Percentiles rank a stretch among this genome's conserved stretches.
Evolutionary conservation across 2,329 filamentous ascomycete species (phyloP).

Genomic region (Scedosporium apiospermum): DNA sequence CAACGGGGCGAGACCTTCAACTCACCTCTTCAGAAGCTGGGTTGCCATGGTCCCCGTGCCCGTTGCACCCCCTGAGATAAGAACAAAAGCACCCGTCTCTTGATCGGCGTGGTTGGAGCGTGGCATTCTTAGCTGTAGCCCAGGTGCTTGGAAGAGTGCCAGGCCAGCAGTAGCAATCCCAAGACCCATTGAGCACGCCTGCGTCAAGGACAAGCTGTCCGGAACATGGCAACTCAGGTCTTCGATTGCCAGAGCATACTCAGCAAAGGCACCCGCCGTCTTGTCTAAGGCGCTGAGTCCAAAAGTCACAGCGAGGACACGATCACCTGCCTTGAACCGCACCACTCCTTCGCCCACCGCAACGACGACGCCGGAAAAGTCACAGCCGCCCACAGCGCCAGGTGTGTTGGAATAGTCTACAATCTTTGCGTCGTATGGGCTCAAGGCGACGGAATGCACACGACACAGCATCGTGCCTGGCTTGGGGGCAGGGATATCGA

Average conservation of each 20-base stretch:
- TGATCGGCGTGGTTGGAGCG: too few species aligned
- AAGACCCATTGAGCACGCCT: conserved; percentile 1
- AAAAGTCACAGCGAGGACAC: background rate
- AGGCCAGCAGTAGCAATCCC: background rate
- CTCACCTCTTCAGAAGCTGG: too few species aligned
- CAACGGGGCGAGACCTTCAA: background rate
- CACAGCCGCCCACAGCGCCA: conserved; percentile 4
- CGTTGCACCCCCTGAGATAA: too few species aligned
- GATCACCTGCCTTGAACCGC: background rate
- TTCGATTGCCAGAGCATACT: background rate
- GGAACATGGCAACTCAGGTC: conserved; percentile 2
- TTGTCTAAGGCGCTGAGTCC: background rate
- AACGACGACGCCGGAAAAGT: conserved; percentile 10
- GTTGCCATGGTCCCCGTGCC: too few species aligned
- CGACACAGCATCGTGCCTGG: too few species aligned
- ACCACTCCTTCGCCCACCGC: background rate
- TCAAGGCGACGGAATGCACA: too few species aligned
- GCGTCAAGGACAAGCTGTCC: background rate
- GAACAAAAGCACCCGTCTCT: too few species aligned
- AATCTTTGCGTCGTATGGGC: too few species aligned
- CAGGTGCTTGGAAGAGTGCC: background rate
- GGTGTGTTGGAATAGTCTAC: too few species aligned
- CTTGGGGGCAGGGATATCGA: too few species aligned
- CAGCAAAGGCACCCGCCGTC: conserved; percentile 2
- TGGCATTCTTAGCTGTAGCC: too few species aligned